Percentiles rank a stretch among this genome's conserved stretches.
Conservation (phyloP, 208 protist species). For the Crithidia acanthocephali region DNA sequence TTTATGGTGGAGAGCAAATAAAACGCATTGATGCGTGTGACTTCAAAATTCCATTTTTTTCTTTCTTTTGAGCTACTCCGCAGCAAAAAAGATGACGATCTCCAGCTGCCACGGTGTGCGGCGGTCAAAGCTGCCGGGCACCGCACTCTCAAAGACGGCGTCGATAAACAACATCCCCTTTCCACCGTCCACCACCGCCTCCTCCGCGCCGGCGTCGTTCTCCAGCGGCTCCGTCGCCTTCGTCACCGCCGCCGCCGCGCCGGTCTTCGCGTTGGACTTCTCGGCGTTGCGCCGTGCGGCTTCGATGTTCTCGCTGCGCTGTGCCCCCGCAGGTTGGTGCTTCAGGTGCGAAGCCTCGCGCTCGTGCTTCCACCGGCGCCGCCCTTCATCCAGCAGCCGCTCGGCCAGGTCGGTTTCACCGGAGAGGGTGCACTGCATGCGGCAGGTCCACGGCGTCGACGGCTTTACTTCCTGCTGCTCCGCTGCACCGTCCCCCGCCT, state of each 20-base stretch:
- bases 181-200: not conserved
- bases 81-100: conserved; percentile 13
- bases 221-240: conserved; percentile 3
- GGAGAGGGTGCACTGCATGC: conserved; percentile 11
- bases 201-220: not conserved
- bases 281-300: too few species aligned
- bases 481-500: not conserved
- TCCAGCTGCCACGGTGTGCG: conserved; percentile 26
- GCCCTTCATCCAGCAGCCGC: not conserved
- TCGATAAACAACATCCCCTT: conserved; percentile 19
- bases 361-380: conserved; percentile 6
- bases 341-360: conserved; percentile 12
- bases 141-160: conserved; percentile 14
- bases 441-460: conserved; percentile 11
- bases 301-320: not conserved
- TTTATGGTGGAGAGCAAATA: too few species aligned
- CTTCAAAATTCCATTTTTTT: not conserved
- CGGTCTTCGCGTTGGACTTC: not conserved
- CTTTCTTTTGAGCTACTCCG: not conserved
- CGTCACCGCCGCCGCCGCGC: not conserved
- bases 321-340: not conserved
- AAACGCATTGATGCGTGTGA: too few species aligned
- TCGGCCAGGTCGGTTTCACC: conserved; percentile 1
- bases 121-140: conserved; percentile 23
- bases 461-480: not conserved